Evolutionary conservation across 139 green algal species (phyloP), one percentile per base, ranked within the genome.

Genomic region (Auxenochlorella protothecoides): DNA sequence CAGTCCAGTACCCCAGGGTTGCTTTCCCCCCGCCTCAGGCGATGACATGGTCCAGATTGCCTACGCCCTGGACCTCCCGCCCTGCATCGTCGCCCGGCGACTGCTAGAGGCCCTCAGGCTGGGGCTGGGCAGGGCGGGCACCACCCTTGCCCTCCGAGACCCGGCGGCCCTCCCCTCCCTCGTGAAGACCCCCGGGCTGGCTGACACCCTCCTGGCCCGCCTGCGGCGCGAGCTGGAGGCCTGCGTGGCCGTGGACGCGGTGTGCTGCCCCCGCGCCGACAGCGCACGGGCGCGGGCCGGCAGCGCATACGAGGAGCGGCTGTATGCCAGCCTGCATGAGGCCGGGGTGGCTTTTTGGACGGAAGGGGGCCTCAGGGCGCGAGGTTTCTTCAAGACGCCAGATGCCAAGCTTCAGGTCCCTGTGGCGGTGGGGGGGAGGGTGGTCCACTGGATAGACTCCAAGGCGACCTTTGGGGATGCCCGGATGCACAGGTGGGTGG

Each of bases 361-460:
- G 4, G 92, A 97, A 69, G 68, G 78, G 5, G 73, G 89, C 53
- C 82, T 97, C 71, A 74, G 92, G 5, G 73, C 72, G 14, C 72
- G 86, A 27, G 91, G 92, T 12, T 89, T 86, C 71, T 81, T 85
- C 74, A 94, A 94, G 79, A 97, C 92, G 5, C 92, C 92, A 3
- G 92, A 97, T 67, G 84, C 85, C 4, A 78, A 85, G 75, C 78
- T 97, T 60, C 80, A 93, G 81, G 89, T 96, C 14, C 89, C 89
- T 0, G 82, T 96, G 12, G 74, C 77, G 11, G 79, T 92, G 59
- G 52, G 66, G n/a, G 84, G 82, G 3, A 78, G 75, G 9, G 64
- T 96, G 0, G 87, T 97, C 14, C 80, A 89, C 70, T 97, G 92
- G 92, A 92, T 97, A 66, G 92, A 97, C 86, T 92, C 83, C 88